Conservation (phyloP, 2,329 filamentous ascomycete genomes). For the Mycosphaerella sp. region DNA sequence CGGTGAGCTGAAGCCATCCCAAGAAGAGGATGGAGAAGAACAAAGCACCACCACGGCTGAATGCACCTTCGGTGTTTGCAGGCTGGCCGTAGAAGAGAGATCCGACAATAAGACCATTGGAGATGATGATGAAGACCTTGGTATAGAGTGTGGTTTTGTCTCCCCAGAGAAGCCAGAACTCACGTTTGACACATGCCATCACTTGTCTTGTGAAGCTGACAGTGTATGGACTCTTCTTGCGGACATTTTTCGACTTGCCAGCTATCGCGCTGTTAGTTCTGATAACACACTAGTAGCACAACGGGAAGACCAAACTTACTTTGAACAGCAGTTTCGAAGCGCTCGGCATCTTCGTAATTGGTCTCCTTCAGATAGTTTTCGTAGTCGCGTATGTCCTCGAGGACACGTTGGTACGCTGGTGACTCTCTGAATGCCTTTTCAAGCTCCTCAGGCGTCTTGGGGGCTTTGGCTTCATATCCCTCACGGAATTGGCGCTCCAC, state of each 20-base stretch:
- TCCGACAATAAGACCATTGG: conserved; percentile 68
- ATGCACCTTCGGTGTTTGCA: conserved; percentile 55
- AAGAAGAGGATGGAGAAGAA: conserved; percentile 65
- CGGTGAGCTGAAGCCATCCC: conserved; percentile 66
- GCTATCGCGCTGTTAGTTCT: conserved; percentile 21
- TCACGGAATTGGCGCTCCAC: conserved; percentile 62
- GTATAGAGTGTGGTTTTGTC: conserved; percentile 70
- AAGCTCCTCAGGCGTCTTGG: conserved; percentile 63
- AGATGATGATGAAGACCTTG: conserved; percentile 71
- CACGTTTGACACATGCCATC: conserved; percentile 60
- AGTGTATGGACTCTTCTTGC: conserved; percentile 68
- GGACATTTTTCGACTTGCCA: conserved; percentile 58
- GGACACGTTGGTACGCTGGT: conserved; percentile 53
- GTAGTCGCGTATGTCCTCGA: conserved; percentile 57
- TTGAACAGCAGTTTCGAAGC: conserved; percentile 57
- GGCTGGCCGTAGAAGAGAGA: conserved; percentile 69
- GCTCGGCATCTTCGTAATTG: conserved; percentile 54
- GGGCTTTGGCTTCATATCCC: conserved; percentile 60
- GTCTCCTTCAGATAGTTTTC: conserved; percentile 53
- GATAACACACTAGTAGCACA: neutral
- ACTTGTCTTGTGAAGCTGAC: conserved; percentile 69
- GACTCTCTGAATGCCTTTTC: conserved; percentile 62
- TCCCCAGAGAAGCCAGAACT: conserved; percentile 72
- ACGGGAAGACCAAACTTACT: neutral
- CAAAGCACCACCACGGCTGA: conserved; percentile 55